Conservation (phyloP, 2,329 filamentous ascomycete species). For the Aphanoascus verrucosus region DNA sequence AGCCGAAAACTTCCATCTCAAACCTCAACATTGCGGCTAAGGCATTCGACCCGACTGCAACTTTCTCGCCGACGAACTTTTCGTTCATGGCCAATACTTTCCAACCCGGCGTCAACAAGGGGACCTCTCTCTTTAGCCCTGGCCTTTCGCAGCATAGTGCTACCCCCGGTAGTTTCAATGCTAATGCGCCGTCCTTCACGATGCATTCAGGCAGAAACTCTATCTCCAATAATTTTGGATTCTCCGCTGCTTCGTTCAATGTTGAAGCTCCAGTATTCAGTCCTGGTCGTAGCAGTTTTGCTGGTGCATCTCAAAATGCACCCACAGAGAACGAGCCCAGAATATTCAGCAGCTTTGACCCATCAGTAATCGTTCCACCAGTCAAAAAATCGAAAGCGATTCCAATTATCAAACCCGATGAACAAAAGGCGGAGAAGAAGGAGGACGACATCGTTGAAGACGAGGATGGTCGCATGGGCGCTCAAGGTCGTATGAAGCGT, state of each 20-base stretch:
- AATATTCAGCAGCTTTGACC: constrained; percentile 60
- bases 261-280: constrained; percentile 69
- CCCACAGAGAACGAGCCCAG: constrained; percentile 20
- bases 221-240: constrained; percentile 44
- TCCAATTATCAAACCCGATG: constrained; percentile 62
- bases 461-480: constrained; percentile 51
- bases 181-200: constrained; percentile 59
- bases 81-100: constrained; percentile 37
- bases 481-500: constrained; percentile 64
- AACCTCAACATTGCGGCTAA: constrained; percentile 82
- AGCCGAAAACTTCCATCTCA: constrained; percentile 58
- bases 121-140: constrained; percentile 24
- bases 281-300: constrained; percentile 38
- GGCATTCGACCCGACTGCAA: constrained; percentile 58
- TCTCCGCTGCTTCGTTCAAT: constrained; percentile 59
- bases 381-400: constrained; percentile 69
- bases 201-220: constrained; percentile 34
- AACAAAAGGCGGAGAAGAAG: constrained; percentile 33
- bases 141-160: constrained; percentile 22
- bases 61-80: constrained; percentile 39
- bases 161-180: constrained; percentile 50
- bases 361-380: constrained; percentile 53
- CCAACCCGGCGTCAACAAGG: constrained; percentile 26
- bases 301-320: constrained; percentile 16
- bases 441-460: constrained; percentile 41